Base-by-base conservation (phyloP, 1,284 basidiomycete species). In the Boletellus dicymbophilus region DNA sequence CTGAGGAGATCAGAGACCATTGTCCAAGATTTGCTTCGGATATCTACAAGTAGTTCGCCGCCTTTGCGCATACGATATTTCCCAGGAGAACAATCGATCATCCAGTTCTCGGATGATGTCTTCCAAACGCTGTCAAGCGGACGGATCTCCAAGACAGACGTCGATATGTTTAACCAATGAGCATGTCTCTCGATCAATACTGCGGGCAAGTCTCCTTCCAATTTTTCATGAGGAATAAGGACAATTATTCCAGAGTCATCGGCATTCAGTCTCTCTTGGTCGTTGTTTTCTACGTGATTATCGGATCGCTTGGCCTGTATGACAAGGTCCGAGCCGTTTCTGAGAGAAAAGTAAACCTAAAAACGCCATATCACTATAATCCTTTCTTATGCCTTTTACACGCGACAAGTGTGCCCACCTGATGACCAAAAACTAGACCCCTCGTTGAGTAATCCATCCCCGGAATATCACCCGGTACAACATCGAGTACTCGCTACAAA, bases 141-240 rank as follows among this genome's bases (percentile, higher is more conserved):
- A 21, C 73, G 71, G 40, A 78, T 68, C 51, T 74, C 70, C 3
- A 78, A 56, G 2, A 58, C 38, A 2, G 56, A 51, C 0, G 59
- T 61, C 1, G 46, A n/a, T 10, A 72, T 45, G 13, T 69, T 51
- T 22, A 76, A 53, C 74, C 75, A 77, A 54, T 75, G 74, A 6
- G 58, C 56, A 31, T 69, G 66, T 8, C 68, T 60, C 3, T 61
- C 26, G 4, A 72, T 56, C 15, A 79, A 59, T 5, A 57, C 44
- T 1, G 13, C 30, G 0, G 77, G 78, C 2, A 79, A 53, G 49
- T 78, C 78, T 0, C 54, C 46, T 4, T n/a, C 28, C 10, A 79
- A 55, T 15, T 56, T 53, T 11, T 46, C 37, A 16, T 58, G 68
- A 8, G 73, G 73, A 30, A 78, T 63, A 18, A 78, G 56, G 6